A percentile compares a stretch with the other conserved stretches of the same genome.
Evolutionary conservation across 345 rosid species (phyloP).

Genomic region (Aurinia saxatilis): DNA sequence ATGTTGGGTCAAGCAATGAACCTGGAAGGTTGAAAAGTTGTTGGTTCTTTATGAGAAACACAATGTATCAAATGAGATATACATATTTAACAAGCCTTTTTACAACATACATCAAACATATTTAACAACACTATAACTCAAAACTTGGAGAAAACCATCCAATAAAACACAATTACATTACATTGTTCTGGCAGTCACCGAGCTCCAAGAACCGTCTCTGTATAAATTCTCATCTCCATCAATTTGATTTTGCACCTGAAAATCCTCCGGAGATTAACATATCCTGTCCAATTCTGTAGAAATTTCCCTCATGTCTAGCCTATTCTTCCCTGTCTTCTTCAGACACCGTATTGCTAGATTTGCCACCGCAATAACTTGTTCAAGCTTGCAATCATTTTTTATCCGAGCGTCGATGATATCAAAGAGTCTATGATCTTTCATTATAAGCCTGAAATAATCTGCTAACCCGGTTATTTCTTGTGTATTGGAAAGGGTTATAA

Average conservation of each 20-base stretch:
- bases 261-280: not conserved
- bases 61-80: not conserved
- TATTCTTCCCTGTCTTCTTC: constrained; percentile 12
- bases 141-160: not conserved
- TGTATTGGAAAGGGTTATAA: not conserved
- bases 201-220: not conserved
- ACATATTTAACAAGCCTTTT: not conserved
- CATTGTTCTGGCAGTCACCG: not conserved
- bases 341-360: constrained; percentile 27
- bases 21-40: not conserved
- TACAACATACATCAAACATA: not conserved
- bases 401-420: constrained; percentile 19
- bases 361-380: constrained; percentile 18
- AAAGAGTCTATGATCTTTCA: constrained; percentile 17
- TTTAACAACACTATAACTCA: not conserved
- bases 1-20: not conserved
- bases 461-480: constrained; percentile 9
- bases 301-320: constrained; percentile 36
- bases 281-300: not conserved
- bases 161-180: too few species aligned
- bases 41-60: not conserved
- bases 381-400: not conserved
- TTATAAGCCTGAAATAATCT: constrained; percentile 12
- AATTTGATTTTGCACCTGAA: constrained; percentile 5
- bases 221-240: not conserved